Conservation (phyloP, 2,329 filamentous ascomycete genomes). For the Talaromyces amestolkiae region DNA sequence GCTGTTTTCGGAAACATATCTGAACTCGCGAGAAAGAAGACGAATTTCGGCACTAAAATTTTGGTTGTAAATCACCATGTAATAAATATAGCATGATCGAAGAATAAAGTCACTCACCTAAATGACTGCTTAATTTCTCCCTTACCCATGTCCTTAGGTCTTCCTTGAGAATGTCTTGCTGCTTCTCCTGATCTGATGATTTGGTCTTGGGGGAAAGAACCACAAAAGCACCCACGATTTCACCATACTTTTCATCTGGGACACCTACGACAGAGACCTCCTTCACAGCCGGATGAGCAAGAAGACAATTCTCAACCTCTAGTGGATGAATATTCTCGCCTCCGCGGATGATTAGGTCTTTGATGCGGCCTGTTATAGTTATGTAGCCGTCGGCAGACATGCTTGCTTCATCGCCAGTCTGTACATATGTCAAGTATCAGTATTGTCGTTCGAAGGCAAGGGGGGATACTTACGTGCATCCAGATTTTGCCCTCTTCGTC, state of each 20-base stretch:
- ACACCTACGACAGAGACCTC: conserved; percentile 84
- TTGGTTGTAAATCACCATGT: not conserved
- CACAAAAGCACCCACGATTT: conserved; percentile 82
- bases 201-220: conserved; percentile 50
- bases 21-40: conserved; percentile 68
- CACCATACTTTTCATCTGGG: conserved; percentile 77
- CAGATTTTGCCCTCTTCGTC: conserved; percentile 62
- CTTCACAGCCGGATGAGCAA: conserved; percentile 66
- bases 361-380: conserved; percentile 84
- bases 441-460: not conserved
- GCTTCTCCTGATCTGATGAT: conserved; percentile 27
- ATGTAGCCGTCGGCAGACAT: conserved; percentile 85
- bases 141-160: conserved; percentile 71
- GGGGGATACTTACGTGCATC: conserved; percentile 62
- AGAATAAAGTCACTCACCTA: conserved; percentile 47
- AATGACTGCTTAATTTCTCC: conserved; percentile 67
- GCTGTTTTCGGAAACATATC: conserved; percentile 89
- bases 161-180: conserved; percentile 50
- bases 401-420: conserved; percentile 84
- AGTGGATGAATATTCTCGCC: conserved; percentile 96
- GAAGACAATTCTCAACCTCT: conserved; percentile 85
- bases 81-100: too few relatives aligned
- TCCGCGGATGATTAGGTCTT: conserved; percentile 91
- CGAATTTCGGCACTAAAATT: conserved; percentile 69
- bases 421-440: conserved; percentile 22